Percentiles rank a stretch among this genome's conserved stretches.
Conservation (phyloP, 73 alveolate genomes). For the Paramecium pentaurelia region DNA sequence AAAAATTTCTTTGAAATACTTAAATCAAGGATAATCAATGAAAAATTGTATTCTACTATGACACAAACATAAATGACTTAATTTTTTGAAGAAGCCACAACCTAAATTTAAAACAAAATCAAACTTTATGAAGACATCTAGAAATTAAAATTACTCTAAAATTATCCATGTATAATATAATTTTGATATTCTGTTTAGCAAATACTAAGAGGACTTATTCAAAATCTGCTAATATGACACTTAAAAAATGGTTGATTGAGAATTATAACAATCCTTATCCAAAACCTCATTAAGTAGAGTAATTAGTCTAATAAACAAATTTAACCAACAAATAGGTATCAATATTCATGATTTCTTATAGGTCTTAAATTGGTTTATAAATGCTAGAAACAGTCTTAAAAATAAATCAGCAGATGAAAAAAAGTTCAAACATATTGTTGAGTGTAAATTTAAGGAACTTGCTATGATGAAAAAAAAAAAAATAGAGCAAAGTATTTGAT, state of each 20-base stretch:
- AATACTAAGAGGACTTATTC: conserved; percentile 32
- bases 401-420: neutral
- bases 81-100: conserved; percentile 40
- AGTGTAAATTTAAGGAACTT: neutral
- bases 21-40: neutral
- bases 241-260: conserved; percentile 38
- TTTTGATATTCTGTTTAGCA: neutral
- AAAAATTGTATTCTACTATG: neutral
- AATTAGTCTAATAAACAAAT: neutral
- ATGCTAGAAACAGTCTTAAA: conserved; percentile 35
- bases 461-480: neutral
- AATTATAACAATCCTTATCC: conserved; percentile 25
- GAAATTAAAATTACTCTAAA: neutral
- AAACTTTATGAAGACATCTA: conserved; percentile 41
- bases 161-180: neutral
- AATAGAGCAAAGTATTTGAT: neutral
- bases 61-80: neutral
- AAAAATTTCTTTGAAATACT: neutral
- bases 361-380: conserved; percentile 42
- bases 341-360: neutral
- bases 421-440: neutral
- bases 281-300: neutral
- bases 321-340: neutral
- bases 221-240: neutral
- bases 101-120: neutral